Conservation (phyloP, 176 grass and related monocot species). For the Aechmea fasciata region DNA sequence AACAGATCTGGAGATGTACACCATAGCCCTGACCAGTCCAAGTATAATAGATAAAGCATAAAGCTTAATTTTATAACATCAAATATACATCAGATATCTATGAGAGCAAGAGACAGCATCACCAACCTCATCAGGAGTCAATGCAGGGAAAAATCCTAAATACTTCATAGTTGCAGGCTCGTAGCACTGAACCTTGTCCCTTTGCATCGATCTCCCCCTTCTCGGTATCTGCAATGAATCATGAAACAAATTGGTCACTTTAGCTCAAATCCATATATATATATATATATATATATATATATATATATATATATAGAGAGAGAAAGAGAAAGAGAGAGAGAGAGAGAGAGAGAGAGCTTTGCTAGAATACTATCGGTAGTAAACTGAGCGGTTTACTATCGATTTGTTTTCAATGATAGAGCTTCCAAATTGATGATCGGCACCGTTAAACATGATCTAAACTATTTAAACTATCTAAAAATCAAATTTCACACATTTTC, state of each 20-base stretch:
- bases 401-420: too few relatives aligned
- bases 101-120: not conserved
- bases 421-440: too few relatives aligned
- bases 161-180: constrained; percentile 99
- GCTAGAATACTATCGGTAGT: too few relatives aligned
- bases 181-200: constrained; percentile 80
- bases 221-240: constrained; percentile 57
- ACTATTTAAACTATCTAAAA: too few relatives aligned
- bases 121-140: constrained; percentile 73
- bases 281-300: not conserved
- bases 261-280: not conserved
- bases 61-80: too few relatives aligned
- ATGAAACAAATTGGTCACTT: constrained; percentile 3
- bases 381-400: too few relatives aligned
- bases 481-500: too few relatives aligned
- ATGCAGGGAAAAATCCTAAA: constrained; percentile 62
- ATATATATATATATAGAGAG: not conserved
- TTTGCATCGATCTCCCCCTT: constrained; percentile 54
- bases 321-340: too few relatives aligned
- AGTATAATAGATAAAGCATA: too few relatives aligned
- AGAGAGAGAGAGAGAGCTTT: too few relatives aligned
- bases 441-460: too few relatives aligned
- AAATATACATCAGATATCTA: not conserved
- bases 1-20: not conserved
- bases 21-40: not conserved